Conservation (phyloP, 257 asterid species). For the Solanum chilense region DNA sequence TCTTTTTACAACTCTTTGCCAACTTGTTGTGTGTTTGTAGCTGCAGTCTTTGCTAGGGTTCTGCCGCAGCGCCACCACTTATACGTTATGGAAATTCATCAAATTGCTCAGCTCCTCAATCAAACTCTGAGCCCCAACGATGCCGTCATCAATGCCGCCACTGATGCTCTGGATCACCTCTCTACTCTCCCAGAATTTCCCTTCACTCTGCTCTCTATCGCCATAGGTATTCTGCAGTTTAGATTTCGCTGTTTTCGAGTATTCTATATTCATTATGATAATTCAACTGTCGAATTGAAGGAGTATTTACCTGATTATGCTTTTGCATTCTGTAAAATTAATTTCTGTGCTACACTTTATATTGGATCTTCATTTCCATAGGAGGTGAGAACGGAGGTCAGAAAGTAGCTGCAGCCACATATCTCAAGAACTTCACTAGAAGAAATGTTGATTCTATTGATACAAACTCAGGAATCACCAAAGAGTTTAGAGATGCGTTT, state of each 20-base stretch:
- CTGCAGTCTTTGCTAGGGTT: slow-evolving; percentile 9
- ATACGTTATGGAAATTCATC: slow-evolving; percentile 10
- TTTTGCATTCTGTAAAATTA: neutral
- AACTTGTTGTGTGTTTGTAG: neutral
- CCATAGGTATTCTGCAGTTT: slow-evolving; percentile 10
- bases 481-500: slow-evolving; percentile 25
- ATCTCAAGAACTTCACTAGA: slow-evolving; percentile 28
- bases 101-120: slow-evolving; percentile 11
- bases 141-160: slow-evolving; percentile 3
- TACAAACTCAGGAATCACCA: slow-evolving; percentile 1
- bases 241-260: neutral
- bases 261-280: neutral
- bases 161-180: slow-evolving; percentile 18
- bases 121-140: slow-evolving; percentile 21
- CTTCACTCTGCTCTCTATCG: slow-evolving; percentile 19
- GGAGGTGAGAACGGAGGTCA: slow-evolving; percentile 18
- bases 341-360: neutral
- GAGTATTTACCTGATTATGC: neutral
- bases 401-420: slow-evolving; percentile 26
- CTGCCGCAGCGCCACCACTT: neutral
- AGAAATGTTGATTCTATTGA: slow-evolving; percentile 6
- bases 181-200: slow-evolving; percentile 16
- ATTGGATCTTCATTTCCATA: neutral
- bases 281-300: neutral
- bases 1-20: neutral